Evolutionary conservation across 176 grass and related monocot genomes (phyloP), one percentile per base, ranked within the genome.

Genomic region (Oryza australiensis): DNA sequence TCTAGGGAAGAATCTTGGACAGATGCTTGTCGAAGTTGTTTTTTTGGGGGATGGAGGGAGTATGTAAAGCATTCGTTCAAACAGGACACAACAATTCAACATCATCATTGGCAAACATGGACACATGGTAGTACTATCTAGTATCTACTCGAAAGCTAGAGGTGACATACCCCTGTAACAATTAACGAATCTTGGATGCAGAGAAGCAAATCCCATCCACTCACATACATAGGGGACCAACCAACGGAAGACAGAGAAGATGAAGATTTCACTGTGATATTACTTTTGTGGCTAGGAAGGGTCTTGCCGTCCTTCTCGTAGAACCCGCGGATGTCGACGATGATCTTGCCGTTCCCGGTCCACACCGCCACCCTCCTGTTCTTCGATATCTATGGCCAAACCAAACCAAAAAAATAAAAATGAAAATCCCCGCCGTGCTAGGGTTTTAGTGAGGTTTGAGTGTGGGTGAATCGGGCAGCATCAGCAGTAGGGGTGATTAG

Each of bases 311-410:
- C 96, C 86, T 95, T 95, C 63, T 29, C 30, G 69, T 88, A 98
- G 87, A 93, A 95, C 82, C 95, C 93, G 76, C 93, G 90, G 27
- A 98, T 81, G 93, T 98, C 93, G 20, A 98, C 96, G 57, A 82
- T 22, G 40, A 88, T 69, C 75, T 84, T 93, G 2, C 96, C 96
- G 3, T 88, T 89, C 90, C 92, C 95, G 37, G 7, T 89, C 87
- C 85, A 82, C 73, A 98, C 96, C 2, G 87, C 45, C 48, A 95
- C 88, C 85, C 60, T 91, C 90, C 81, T 86, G 67, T 87, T 98
- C 89, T 98, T 98, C 22, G 95, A 94, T 65, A 98, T 84, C 96
- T 95, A 65, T 60, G 55, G 2, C 55, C 55, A n/a, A 55, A 22
- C 33, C 13, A 35, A n/a, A 15, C 38, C 26, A 43, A 80, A 53